Conservation (phyloP, 495 filamentous ascomycete genomes). For the Penicillium diatomitis region DNA sequence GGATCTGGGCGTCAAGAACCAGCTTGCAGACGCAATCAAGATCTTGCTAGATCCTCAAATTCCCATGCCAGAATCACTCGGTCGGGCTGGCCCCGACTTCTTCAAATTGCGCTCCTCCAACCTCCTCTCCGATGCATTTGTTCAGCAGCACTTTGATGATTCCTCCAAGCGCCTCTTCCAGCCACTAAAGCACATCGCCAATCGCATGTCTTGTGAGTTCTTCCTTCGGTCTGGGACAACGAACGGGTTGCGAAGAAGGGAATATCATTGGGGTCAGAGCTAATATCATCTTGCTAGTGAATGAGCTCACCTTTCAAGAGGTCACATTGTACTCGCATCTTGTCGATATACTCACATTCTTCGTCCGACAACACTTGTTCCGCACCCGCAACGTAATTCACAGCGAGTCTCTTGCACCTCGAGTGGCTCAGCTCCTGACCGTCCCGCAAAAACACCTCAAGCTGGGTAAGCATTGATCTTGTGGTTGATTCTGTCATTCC, state of each 20-base stretch:
- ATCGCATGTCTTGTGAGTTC: slow-evolving; percentile 47
- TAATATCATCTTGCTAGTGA: slow-evolving; percentile 35
- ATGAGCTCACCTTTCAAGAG: slow-evolving; percentile 62
- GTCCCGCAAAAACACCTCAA: slow-evolving; percentile 91
- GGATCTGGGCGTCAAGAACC: slow-evolving; percentile 90
- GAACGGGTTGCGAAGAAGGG: neutral
- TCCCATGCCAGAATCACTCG: slow-evolving; percentile 50
- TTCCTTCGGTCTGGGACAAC: neutral
- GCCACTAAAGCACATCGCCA: slow-evolving; percentile 75
- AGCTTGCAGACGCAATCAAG: slow-evolving; percentile 92
- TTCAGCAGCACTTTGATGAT: slow-evolving; percentile 81
- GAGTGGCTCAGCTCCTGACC: slow-evolving; percentile 73
- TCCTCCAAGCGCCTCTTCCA: slow-evolving; percentile 81
- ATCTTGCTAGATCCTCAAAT: slow-evolving; percentile 81
- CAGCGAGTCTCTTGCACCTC: slow-evolving; percentile 64
- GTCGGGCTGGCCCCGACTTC: slow-evolving; percentile 61
- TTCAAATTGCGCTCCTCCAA: slow-evolving; percentile 55
- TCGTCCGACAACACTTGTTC: slow-evolving; percentile 79
- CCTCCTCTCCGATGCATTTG: slow-evolving; percentile 75
- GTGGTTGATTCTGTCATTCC: neutral
- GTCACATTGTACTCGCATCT: slow-evolving; percentile 83
- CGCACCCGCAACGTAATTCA: slow-evolving; percentile 85
- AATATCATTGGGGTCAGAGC: neutral
- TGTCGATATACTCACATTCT: slow-evolving; percentile 91
- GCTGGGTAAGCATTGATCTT: slow-evolving; percentile 51